Evolutionary conservation across 345 rosid species (phyloP).

Genomic region (Brassica incana): DNA sequence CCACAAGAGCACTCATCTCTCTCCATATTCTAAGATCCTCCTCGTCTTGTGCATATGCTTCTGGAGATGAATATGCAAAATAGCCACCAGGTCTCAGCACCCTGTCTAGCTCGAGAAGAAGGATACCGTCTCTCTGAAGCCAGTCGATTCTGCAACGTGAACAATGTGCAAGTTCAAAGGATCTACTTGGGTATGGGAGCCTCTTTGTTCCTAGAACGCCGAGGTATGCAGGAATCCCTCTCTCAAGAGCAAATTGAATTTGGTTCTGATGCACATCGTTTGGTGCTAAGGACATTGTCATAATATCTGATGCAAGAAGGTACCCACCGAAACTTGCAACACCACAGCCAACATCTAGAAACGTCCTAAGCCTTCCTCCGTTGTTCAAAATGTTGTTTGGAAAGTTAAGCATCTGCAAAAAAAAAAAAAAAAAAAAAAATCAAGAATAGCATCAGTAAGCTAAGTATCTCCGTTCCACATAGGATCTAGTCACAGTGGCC

Average conservation of each 20-base stretch:
- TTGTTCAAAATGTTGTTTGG: constrained; percentile 65
- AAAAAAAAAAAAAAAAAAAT: no score
- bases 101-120: constrained; percentile 97
- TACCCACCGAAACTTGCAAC: constrained; percentile 99
- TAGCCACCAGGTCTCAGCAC: constrained; percentile 96
- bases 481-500: constrained; percentile 20
- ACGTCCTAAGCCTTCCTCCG: constrained; percentile 76
- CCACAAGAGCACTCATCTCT: constrained; percentile 91
- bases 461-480: background rate
- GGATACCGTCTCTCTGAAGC: constrained; percentile 98
- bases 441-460: no score
- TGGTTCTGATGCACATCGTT: constrained; percentile 99
- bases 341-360: constrained; percentile 98
- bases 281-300: constrained; percentile 94
- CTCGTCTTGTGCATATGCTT: constrained; percentile 99
- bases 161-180: constrained; percentile 97
- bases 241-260: constrained; percentile 95
- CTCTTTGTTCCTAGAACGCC: constrained; percentile 96
- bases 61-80: constrained; percentile 98
- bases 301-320: constrained; percentile 83
- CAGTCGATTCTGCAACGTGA: constrained; percentile 97
- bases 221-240: constrained; percentile 98
- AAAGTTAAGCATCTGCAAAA: constrained; percentile 85
- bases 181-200: constrained; percentile 98
- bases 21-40: constrained; percentile 96